Conservation (phyloP, 495 filamentous ascomycete species). For the Neurospora africana region DNA sequence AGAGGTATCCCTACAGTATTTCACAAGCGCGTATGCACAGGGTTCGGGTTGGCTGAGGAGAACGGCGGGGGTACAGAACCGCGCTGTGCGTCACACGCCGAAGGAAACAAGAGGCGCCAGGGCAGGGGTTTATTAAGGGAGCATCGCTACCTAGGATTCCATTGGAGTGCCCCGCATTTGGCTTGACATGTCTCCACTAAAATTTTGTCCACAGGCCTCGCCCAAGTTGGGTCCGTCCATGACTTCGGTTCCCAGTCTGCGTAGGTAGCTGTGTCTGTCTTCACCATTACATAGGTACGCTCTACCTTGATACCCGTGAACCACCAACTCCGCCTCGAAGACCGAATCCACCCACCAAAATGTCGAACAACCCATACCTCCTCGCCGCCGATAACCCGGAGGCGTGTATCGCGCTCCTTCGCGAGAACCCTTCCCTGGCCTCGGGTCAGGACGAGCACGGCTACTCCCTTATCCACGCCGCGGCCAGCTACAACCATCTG, state of each 20-base stretch:
- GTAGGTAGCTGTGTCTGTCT: neutral
- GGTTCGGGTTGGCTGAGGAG: neutral
- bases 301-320: neutral
- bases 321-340: neutral
- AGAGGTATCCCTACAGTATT: neutral
- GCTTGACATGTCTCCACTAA: conserved; percentile 1
- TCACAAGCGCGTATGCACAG: neutral
- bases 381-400: conserved; percentile 67
- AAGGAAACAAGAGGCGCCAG: neutral
- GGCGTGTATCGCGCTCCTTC: conserved; percentile 55
- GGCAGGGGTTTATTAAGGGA: neutral
- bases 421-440: conserved; percentile 54
- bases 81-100: neutral
- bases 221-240: neutral
- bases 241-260: neutral
- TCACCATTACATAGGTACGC: neutral
- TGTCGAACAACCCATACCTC: conserved; percentile 60
- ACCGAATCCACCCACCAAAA: conserved; percentile 7
- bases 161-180: neutral
- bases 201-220: conserved; percentile 2
- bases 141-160: neutral
- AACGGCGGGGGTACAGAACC: neutral
- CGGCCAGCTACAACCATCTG: conserved; percentile 79
- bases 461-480: conserved; percentile 88
- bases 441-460: conserved; percentile 66